Percentiles rank a stretch among this genome's conserved stretches.
Evolutionary conservation across 2,329 filamentous ascomycete genomes (phyloP).

Genomic region (Fusarium siculi): DNA sequence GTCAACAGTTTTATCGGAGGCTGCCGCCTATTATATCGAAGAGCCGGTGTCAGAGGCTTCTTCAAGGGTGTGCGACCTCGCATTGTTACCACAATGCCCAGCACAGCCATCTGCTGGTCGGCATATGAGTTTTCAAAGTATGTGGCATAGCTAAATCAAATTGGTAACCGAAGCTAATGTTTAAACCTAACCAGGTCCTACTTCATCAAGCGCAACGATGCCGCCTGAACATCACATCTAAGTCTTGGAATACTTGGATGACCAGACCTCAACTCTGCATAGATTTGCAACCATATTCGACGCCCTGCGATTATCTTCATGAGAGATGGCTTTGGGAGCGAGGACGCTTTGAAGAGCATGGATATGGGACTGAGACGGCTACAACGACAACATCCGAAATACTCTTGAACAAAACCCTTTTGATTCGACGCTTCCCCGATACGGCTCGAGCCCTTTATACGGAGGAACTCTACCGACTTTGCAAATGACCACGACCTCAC

Average conservation of each 20-base stretch:
- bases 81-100: conserved; percentile 96
- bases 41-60: conserved; percentile 88
- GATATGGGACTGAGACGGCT: conserved; percentile 14
- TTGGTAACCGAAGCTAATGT: conserved; percentile 2
- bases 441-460: conserved; percentile 4
- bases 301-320: conserved; percentile 8
- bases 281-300: conserved; percentile 14
- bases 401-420: conserved; percentile 24
- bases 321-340: conserved; percentile 12
- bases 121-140: conserved; percentile 77
- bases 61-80: conserved; percentile 92
- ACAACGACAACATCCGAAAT: conserved; percentile 22
- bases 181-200: conserved; percentile 59
- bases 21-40: conserved; percentile 81
- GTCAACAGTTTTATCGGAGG: conserved; percentile 85
- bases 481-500: background rate
- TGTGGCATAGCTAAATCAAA: conserved; percentile 44
- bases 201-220: conserved; percentile 66
- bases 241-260: conserved; percentile 6
- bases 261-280: conserved; percentile 9
- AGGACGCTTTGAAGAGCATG: conserved; percentile 1
- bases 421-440: conserved; percentile 26
- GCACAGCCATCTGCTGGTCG: conserved; percentile 99
- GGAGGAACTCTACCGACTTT: conserved; percentile 7
- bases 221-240: conserved; percentile 42